Evolutionary conservation across 805 yeast genomes (phyloP).

Genomic region (Candida dajiaensis): DNA sequence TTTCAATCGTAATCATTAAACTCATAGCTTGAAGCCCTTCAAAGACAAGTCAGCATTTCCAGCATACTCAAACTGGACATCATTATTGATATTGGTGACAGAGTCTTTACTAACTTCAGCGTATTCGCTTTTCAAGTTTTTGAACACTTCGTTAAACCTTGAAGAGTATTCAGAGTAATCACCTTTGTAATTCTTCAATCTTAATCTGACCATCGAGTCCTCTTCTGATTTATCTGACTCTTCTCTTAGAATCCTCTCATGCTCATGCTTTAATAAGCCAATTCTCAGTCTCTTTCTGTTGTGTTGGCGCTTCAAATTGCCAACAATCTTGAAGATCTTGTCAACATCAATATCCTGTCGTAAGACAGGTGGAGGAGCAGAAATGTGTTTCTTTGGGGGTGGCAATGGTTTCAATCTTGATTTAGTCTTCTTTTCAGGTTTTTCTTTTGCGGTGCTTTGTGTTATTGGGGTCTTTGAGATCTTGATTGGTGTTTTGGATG

Average conservation of each 20-base stretch:
- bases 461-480: neutral
- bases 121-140: neutral
- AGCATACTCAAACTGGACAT: neutral
- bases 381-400: slow-evolving; percentile 1
- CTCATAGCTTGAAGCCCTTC: neutral
- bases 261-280: slow-evolving; percentile 17
- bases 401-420: neutral
- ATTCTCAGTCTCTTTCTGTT: slow-evolving; percentile 9
- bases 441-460: neutral
- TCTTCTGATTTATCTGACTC: slow-evolving; percentile 11
- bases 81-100: neutral
- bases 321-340: slow-evolving; percentile 13
- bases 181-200: slow-evolving; percentile 23
- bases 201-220: slow-evolving; percentile 11
- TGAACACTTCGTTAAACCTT: slow-evolving; percentile 14
- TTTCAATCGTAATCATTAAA: neutral
- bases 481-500: neutral
- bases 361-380: slow-evolving; percentile 5
- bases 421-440: neutral
- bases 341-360: slow-evolving; percentile 24
- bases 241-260: slow-evolving; percentile 12
- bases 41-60: neutral
- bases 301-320: slow-evolving; percentile 6
- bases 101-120: neutral
- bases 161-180: slow-evolving; percentile 22